Evolutionary conservation across 2,329 filamentous ascomycete species (phyloP).

Genomic region (Fonsecaea nubica): DNA sequence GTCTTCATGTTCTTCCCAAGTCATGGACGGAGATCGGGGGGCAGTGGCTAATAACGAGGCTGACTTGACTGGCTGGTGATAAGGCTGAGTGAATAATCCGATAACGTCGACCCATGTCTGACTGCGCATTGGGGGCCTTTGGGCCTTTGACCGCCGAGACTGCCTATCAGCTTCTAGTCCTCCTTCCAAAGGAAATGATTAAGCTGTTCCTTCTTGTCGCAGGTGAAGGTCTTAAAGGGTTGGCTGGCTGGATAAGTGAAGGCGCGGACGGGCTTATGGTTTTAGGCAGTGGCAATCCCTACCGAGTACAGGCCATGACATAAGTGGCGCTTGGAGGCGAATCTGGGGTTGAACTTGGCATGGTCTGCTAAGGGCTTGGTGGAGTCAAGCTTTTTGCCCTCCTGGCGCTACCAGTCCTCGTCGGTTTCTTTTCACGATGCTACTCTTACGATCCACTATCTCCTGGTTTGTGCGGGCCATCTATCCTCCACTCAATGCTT

Average conservation of each 20-base stretch:
- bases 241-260: background rate
- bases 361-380: background rate
- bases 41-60: background rate
- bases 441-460: background rate
- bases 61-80: conserved; percentile 11
- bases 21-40: background rate
- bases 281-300: background rate
- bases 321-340: conserved; percentile 16
- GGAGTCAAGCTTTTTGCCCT: conserved; percentile 6
- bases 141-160: background rate
- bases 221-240: too few relatives aligned
- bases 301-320: background rate
- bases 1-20: background rate
- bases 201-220: too few relatives aligned
- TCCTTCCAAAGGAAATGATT: background rate
- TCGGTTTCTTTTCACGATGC: background rate
- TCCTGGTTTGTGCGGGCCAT: conserved; percentile 11
- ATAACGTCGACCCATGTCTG: background rate
- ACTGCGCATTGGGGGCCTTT: background rate
- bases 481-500: conserved; percentile 15
- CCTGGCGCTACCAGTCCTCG: background rate
- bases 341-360: conserved; percentile 17
- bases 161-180: background rate
- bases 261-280: background rate
- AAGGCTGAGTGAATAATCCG: conserved; percentile 14